phyloP scores from a whole-genome alignment of 2,329 filamentous ascomycete genomes.

The Xylariaceae sp. region DNA sequence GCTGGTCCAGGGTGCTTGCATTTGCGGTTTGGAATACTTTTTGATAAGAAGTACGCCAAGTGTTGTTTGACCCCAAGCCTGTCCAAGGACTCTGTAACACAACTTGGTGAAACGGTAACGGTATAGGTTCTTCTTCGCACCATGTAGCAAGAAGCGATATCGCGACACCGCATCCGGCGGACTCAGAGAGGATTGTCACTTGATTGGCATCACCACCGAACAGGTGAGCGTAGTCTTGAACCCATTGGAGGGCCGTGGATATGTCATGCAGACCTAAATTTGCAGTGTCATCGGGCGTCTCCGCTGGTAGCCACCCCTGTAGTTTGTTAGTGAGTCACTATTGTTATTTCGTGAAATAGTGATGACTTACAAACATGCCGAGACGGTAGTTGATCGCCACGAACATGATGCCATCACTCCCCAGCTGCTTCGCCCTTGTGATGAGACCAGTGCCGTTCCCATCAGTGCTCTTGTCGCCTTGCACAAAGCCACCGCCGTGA shows the following conservation, averaged over 20 bases:
- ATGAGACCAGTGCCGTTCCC: constrained; percentile 2
- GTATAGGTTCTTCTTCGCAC: too few relatives aligned
- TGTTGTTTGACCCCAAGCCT: too few relatives aligned
- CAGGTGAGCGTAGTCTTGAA: background rate
- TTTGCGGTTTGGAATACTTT: background rate
- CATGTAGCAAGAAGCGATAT: too few relatives aligned
- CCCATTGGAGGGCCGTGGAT: background rate
- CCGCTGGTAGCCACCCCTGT: background rate
- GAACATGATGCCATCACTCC: constrained; percentile 1
- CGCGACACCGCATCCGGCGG: too few relatives aligned
- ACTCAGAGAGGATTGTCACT: constrained; percentile 2
- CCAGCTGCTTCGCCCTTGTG: background rate
- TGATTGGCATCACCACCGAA: background rate
- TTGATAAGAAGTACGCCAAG: background rate
- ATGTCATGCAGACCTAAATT: constrained; percentile 3
- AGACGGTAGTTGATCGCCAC: background rate
- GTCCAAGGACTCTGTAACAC: too few relatives aligned
- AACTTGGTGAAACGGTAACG: too few relatives aligned
- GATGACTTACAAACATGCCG: background rate
- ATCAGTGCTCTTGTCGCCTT: constrained; percentile 2
- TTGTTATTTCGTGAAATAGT: too few relatives aligned
- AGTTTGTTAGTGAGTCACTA: too few relatives aligned
- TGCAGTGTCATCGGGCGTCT: background rate
- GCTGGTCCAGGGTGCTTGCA: background rate
- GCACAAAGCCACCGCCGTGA: constrained; percentile 2